Evolutionary conservation across 257 asterid species (phyloP).

Genomic region (Coffea canephora): DNA sequence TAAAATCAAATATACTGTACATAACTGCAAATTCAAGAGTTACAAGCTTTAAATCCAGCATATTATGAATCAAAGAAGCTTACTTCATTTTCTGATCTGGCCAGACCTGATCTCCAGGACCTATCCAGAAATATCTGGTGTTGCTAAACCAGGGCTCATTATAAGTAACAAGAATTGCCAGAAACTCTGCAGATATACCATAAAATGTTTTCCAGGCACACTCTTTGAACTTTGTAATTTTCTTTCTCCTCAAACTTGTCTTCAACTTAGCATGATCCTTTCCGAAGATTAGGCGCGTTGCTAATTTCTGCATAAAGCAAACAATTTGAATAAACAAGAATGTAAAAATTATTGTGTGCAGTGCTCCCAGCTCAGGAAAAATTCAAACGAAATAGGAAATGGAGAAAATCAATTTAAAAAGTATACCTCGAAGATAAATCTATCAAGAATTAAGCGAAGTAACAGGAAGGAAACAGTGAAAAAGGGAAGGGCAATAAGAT

Average conservation of each 20-base stretch:
- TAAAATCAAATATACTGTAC: not conserved
- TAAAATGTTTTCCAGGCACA: conserved; percentile 35
- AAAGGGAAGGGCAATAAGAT: conserved; percentile 21
- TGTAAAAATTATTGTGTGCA: not conserved
- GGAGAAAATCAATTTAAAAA: not conserved
- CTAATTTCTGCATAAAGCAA: conserved; percentile 27
- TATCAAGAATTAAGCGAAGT: conserved; percentile 24
- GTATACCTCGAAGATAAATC: conserved; percentile 28
- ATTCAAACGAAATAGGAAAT: not conserved
- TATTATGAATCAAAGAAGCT: not conserved
- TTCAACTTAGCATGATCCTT: not conserved
- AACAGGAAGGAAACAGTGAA: conserved; percentile 21
- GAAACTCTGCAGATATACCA: conserved; percentile 27
- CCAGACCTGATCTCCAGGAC: conserved; percentile 37
- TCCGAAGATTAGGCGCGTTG: conserved; percentile 22
- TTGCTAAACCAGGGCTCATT: conserved; percentile 40
- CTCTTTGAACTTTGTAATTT: conserved; percentile 36
- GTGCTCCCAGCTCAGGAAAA: too few species aligned
- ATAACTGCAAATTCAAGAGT: not conserved
- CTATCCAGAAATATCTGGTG: conserved; percentile 34
- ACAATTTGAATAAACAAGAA: not conserved
- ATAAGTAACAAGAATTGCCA: conserved; percentile 27
- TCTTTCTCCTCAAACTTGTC: conserved; percentile 14
- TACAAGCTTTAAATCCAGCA: not conserved
- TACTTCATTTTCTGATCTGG: conserved; percentile 36